phyloP scores from a whole-genome alignment of 352 stramenopile species.

The Elongisporangium anandrum region DNA sequence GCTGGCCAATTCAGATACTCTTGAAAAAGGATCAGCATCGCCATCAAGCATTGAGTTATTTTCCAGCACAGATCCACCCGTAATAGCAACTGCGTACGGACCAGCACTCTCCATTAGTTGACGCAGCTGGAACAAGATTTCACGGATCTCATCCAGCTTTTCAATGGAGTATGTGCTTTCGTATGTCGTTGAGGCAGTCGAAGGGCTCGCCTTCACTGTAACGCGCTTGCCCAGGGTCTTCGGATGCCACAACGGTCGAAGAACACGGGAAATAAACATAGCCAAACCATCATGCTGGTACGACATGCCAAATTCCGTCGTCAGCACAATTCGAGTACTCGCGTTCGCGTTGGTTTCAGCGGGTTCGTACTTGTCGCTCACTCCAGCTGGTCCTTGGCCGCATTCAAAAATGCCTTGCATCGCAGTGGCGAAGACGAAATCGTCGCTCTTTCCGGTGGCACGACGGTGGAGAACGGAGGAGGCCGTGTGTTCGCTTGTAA shows the following conservation, averaged over 20 bases:
- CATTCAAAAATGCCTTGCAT: slow-evolving; percentile 86
- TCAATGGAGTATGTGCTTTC: slow-evolving; percentile 39
- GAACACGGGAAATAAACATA: slow-evolving; percentile 74
- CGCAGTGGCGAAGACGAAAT: slow-evolving; percentile 73
- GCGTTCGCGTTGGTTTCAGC: slow-evolving; percentile 14
- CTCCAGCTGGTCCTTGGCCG: slow-evolving; percentile 32
- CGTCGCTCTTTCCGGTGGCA: slow-evolving; percentile 46
- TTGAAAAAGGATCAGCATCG: slow-evolving; percentile 39
- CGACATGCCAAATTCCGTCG: slow-evolving; percentile 83
- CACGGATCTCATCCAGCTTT: slow-evolving; percentile 65
- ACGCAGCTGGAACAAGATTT: slow-evolving; percentile 79
- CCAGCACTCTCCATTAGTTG: slow-evolving; percentile 78
- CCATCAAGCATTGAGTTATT: slow-evolving; percentile 50
- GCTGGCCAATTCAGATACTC: slow-evolving; percentile 58
- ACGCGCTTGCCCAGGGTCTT: slow-evolving; percentile 56
- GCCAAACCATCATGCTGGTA: slow-evolving; percentile 84
- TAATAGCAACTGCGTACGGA: slow-evolving; percentile 75
- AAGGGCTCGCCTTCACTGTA: background rate
- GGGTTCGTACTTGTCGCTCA: slow-evolving; percentile 24
- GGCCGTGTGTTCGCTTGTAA: slow-evolving; percentile 50
- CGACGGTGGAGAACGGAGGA: slow-evolving; percentile 43
- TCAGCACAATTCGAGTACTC: slow-evolving; percentile 79
- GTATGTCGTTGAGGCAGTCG: slow-evolving; percentile 22
- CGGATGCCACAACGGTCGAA: slow-evolving; percentile 68
- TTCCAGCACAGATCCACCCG: slow-evolving; percentile 45